A percentile compares a stretch with the other conserved stretches of the same genome.
Evolutionary conservation across 2,329 filamentous ascomycete genomes (phyloP).

Genomic region (Botryotinia narcissicola): DNA sequence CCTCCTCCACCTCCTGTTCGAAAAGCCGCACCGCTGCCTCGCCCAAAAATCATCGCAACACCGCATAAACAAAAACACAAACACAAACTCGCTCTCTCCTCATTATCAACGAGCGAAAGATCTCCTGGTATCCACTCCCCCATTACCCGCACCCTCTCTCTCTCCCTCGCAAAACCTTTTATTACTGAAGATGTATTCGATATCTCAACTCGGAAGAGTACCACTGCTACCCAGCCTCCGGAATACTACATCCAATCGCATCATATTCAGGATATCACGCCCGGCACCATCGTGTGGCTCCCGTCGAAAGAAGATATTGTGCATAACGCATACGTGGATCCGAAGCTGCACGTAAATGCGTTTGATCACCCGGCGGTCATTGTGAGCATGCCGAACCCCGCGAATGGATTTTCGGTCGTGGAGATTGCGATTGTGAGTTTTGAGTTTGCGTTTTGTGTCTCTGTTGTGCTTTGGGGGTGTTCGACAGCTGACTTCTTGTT

Average conservation of each 20-base stretch:
- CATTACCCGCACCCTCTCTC: background rate
- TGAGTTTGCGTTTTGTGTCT: no score
- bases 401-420: background rate
- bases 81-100: background rate
- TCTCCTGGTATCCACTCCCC: background rate
- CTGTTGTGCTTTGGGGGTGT: no score
- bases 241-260: background rate
- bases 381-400: background rate
- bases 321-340: background rate
- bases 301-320: background rate
- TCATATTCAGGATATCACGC: background rate
- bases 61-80: background rate
- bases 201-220: no score
- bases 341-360: conserved; percentile 9
- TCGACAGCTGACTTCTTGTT: background rate
- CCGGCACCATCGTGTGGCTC: conserved; percentile 7
- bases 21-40: background rate
- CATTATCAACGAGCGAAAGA: background rate
- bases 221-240: background rate
- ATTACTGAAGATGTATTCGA: no score
- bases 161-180: background rate
- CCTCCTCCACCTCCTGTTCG: background rate
- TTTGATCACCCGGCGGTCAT: conserved; percentile 19
- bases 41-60: background rate
- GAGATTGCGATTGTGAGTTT: conserved; percentile 17